Conservation (phyloP, 441 rosid genomes). For the Euphorbia schlechtendalii region DNA sequence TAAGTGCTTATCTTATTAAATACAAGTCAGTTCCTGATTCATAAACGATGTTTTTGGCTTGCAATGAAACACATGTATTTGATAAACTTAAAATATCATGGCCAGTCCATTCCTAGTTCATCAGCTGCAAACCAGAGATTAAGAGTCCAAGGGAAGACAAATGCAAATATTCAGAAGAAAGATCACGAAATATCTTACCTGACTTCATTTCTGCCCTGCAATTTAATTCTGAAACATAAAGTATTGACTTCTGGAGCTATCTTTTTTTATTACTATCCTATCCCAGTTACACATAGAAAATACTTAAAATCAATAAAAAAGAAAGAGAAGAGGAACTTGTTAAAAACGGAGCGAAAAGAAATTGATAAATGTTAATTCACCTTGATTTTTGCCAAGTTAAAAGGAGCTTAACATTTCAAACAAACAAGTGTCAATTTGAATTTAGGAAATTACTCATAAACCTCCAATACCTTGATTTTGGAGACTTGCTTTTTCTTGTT, state of each 20-base stretch:
- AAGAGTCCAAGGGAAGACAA: neutral
- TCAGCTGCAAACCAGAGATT: neutral
- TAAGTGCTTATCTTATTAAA: neutral
- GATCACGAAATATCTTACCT: neutral
- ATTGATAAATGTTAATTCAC: neutral
- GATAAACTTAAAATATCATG: neutral
- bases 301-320: neutral
- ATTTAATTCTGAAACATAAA: neutral
- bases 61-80: neutral
- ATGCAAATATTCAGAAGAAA: neutral
- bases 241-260: neutral
- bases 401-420: slow-evolving; percentile 7
- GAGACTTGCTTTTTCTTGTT: slow-evolving; percentile 47
- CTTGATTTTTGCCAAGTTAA: neutral
- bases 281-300: neutral
- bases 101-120: neutral
- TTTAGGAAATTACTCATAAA: slow-evolving; percentile 1
- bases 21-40: neutral
- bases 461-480: slow-evolving; percentile 54
- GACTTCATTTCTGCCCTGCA: neutral
- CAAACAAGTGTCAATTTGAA: slow-evolving; percentile 5
- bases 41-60: neutral
- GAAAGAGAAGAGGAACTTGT: neutral
- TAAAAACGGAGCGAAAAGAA: neutral
- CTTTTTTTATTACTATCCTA: neutral